Evolutionary conservation across 352 stramenopile genomes (phyloP).

Genomic region (Peronospora tabacina): DNA sequence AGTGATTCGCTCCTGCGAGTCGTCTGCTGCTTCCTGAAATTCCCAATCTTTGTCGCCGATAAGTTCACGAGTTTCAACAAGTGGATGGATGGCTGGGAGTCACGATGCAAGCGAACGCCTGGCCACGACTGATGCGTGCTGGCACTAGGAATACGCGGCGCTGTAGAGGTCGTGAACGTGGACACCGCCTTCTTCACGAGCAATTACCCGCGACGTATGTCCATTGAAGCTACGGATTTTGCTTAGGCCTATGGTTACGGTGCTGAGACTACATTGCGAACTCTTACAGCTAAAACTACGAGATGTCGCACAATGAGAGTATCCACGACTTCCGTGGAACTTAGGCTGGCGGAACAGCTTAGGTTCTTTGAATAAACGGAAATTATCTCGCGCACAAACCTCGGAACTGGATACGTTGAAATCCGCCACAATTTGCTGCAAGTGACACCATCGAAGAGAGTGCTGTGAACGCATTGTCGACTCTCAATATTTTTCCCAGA

Average conservation of each 20-base stretch:
- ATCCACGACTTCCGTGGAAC: constrained; percentile 33
- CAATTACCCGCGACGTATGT: constrained; percentile 86
- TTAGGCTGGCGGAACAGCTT: constrained; percentile 41
- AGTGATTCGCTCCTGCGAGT: constrained; percentile 88
- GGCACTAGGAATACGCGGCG: constrained; percentile 70
- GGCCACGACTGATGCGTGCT: constrained; percentile 91
- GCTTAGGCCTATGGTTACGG: constrained; percentile 11
- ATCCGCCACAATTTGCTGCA: constrained; percentile 84
- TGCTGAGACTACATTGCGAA: constrained; percentile 29
- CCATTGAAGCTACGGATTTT: constrained; percentile 74
- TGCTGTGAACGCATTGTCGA: constrained; percentile 81
- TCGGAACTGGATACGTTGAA: constrained; percentile 75
- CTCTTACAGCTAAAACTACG: constrained; percentile 34
- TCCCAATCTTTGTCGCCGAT: constrained; percentile 85
- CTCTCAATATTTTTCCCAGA: constrained; percentile 93
- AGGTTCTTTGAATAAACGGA: constrained; percentile 53
- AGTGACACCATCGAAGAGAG: constrained; percentile 28
- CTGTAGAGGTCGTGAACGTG: constrained; percentile 61
- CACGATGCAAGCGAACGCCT: constrained; percentile 78
- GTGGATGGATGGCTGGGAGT: constrained; percentile 96
- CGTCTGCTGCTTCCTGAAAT: constrained; percentile 61
- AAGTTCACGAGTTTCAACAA: constrained; percentile 91
- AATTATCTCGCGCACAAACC: constrained; percentile 41
- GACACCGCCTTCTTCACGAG: constrained; percentile 94
- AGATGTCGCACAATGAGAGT: constrained; percentile 47